Evolutionary conservation across 129 eudicot genomes (phyloP).

Genomic region (Ambrosia artemisiifolia): DNA sequence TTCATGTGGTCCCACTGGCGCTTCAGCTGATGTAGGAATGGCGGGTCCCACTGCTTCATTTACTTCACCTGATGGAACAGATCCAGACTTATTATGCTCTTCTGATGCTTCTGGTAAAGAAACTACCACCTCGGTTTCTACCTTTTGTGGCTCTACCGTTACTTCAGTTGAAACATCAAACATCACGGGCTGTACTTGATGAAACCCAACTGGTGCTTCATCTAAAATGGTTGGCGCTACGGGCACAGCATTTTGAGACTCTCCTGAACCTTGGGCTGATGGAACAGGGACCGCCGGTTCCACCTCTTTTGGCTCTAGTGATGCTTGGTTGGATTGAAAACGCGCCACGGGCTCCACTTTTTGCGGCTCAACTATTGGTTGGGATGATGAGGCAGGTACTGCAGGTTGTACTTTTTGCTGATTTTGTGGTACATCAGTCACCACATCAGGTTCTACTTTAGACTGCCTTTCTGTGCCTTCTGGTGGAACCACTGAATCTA

Average conservation of each 20-base stretch:
- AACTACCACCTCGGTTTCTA: background rate
- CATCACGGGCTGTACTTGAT: conserved; percentile 23
- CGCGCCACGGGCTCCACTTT: background rate
- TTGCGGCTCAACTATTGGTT: background rate
- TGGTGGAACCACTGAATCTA: conserved; percentile 17
- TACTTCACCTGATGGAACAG: background rate
- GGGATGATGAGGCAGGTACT: background rate
- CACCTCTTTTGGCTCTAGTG: background rate
- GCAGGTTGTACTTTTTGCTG: conserved; percentile 24
- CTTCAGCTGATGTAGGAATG: conserved; percentile 6
- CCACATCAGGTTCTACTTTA: conserved; percentile 1
- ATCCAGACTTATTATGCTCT: background rate
- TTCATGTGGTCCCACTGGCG: background rate
- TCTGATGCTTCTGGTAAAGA: conserved; percentile 2
- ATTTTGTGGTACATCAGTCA: conserved; percentile 20
- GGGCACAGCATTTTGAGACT: background rate
- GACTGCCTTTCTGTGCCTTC: conserved; percentile 27
- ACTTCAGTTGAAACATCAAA: conserved; percentile 3
- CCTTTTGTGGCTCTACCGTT: background rate
- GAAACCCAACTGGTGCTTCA: conserved; percentile 20
- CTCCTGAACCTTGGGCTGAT: conserved; percentile 8
- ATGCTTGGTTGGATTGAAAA: background rate
- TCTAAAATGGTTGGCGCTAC: background rate
- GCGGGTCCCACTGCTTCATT: background rate
- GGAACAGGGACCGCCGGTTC: conserved; percentile 1